phyloP scores from a whole-genome alignment of 495 filamentous ascomycete species.

The Gamarada debralockiae region DNA sequence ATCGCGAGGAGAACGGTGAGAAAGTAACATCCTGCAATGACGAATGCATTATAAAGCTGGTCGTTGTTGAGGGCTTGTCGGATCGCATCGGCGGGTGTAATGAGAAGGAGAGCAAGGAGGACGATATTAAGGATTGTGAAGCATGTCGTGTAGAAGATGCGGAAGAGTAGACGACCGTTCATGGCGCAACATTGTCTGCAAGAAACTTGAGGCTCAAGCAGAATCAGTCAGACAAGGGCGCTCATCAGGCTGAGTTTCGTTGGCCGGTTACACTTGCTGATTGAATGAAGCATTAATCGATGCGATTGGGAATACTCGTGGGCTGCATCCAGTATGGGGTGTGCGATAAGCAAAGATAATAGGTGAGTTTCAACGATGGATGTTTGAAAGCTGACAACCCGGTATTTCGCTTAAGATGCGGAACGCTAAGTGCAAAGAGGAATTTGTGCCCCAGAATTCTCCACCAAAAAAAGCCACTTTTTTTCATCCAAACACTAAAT shows the following conservation, averaged over 20 bases:
- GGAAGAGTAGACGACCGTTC: constrained; percentile 43
- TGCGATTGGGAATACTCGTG: background rate
- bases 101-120: constrained; percentile 65
- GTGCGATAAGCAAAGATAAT: too few relatives aligned
- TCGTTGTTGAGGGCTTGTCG: constrained; percentile 63
- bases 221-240: background rate
- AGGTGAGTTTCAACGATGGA: too few relatives aligned
- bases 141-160: constrained; percentile 75
- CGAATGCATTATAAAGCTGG: constrained; percentile 77
- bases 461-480: too few relatives aligned
- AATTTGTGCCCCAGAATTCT: too few relatives aligned
- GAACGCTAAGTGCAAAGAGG: too few relatives aligned
- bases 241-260: background rate
- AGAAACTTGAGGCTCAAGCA: background rate
- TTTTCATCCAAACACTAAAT: too few relatives aligned
- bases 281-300: background rate
- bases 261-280: background rate
- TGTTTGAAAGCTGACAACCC: too few relatives aligned
- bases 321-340: too few relatives aligned
- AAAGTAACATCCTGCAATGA: constrained; percentile 74
- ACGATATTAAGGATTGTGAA: constrained; percentile 76
- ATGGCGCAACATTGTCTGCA: constrained; percentile 16
- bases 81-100: constrained; percentile 82
- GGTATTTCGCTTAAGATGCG: too few relatives aligned
- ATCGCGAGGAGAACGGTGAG: constrained; percentile 66